Base-by-base conservation (phyloP, 1,284 basidiomycete genomes). In the Rhodotorula sp. region DNA sequence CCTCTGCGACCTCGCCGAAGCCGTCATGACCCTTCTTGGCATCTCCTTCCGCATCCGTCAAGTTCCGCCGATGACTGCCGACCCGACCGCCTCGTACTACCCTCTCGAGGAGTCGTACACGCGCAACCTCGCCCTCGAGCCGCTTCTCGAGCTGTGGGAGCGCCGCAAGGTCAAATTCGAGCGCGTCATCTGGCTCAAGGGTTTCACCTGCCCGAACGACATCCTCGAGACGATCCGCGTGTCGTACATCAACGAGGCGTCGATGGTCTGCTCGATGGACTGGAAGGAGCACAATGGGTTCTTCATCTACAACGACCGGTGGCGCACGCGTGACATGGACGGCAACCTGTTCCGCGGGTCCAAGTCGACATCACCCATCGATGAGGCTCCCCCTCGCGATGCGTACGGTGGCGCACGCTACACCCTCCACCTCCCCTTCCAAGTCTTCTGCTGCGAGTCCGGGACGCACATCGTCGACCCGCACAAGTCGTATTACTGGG, bases 201-300 rank as follows among this genome's bases (percentile, higher is more conserved):
- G 94, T 0, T 97, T 97, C 80, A 96, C 94, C 0, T 97, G 94
- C 78, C 94, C 94, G 2, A 94, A 92, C 78, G 94, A 97, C 80
- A 92, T 97, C 58, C 83, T 97, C 64, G 94, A 97, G 81, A 94
- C 90, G 27, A 87, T 96, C 78, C 88, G 92, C 72, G 89, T 96
- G 68, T 91, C 90, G 79, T 85, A 90, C 74, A 85, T 86, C 49
- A 97, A 96, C 79, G 87, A 92, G 76, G 94, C 94, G 0, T 91
- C 92, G 1, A 92, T 97, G 91, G 92, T 95, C 2, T 96, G 94
- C 79, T 92, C 93, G 32, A 96, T 96, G 94, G 94, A 97, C 79
- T 97, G 94, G 94, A 93, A 92, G 32, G 93, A 97, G 80, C 90
- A 93, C 79, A 91, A 93, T 75, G 92, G 92, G 0, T 90, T 92